Percentiles rank a stretch among this genome's conserved stretches.
phyloP scores from a whole-genome alignment of 176 grass and related monocot genomes.

The Avena sativa region DNA sequence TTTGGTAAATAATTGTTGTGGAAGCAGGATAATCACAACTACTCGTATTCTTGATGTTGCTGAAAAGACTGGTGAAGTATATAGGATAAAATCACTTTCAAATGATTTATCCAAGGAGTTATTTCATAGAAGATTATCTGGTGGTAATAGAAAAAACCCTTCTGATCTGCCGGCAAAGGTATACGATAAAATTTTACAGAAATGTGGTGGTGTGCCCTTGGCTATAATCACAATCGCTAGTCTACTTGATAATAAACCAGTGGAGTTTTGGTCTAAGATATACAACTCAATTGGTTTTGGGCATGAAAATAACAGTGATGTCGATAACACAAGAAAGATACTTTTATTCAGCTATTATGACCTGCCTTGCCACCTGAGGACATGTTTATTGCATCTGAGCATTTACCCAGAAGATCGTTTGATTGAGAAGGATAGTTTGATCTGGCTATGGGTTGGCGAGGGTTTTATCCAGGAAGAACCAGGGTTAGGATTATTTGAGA shows the following conservation, averaged over 20 bases:
- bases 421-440: not conserved
- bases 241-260: not conserved
- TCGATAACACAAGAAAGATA: not conserved
- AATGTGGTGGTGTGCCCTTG: constrained; percentile 20
- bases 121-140: constrained; percentile 1
- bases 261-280: not conserved
- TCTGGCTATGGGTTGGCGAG: constrained; percentile 30
- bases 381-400: constrained; percentile 5
- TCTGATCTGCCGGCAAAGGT: not conserved
- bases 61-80: not conserved
- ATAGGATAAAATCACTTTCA: not conserved
- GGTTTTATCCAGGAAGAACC: constrained; percentile 4
- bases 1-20: not conserved
- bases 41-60: constrained; percentile 24
- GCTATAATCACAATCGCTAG: constrained; percentile 27
- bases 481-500: not conserved
- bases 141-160: rapidly evolving
- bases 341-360: constrained; percentile 19
- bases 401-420: not conserved
- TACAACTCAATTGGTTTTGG: constrained; percentile 1
- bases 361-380: not conserved
- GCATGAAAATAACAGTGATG: rapidly evolving
- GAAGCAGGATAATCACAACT: constrained; percentile 28
- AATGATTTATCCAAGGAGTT: not conserved
- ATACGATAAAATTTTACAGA: not conserved